Base-by-base conservation (phyloP, 208 protist species). In the Trypanosoma avium region DNA sequence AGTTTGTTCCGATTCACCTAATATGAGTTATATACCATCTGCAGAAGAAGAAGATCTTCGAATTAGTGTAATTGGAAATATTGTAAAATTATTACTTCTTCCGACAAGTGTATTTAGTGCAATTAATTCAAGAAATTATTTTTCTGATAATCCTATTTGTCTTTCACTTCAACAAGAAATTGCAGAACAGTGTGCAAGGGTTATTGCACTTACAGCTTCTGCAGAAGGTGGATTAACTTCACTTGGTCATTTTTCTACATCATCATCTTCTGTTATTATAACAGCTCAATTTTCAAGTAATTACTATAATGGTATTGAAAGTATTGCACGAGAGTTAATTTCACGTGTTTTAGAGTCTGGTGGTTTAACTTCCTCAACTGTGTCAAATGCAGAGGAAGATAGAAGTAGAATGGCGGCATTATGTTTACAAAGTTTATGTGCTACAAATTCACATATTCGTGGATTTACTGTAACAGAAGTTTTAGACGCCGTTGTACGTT, bases 41-140 rank as follows among this genome's bases (percentile, higher is more conserved):
- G 61, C 50, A 2, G 81, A 86, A 32, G 88, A 94, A 67, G 88
- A 92, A 58, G 69, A 71, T 36, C 69, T 90, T 46, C 84, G 84
- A 17, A 59, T 92, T 36, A 53, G 66, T 32, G 78, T 91, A 38
- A 77, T 76, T 42, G 24, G 70, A n/a, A 91, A 94, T 70, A 84
- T 94, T 61, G 67, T 92, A 30, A 87, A 87, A 48, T 84, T 94
- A 33, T 79, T 94, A 26, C 64, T 94, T 35, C 70, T 88, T 36
- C 88, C 84, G 8, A 88, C 73, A 22, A 91, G 88, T 73, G 73
- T 91, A 29, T 77, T 92, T 56, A 83, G 73, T 43, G 42, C 45
- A 13, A 66, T 58, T 19, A 54, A 3, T 6, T 27, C 50, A 27
- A 55, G 35, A n/a, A 24, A n/a, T n/a, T n/a, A n/a, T n/a, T n/a